Evolutionary conservation across 2,329 filamentous ascomycete species (phyloP).

Genomic region (Fusarium pseudoanthophilum): DNA sequence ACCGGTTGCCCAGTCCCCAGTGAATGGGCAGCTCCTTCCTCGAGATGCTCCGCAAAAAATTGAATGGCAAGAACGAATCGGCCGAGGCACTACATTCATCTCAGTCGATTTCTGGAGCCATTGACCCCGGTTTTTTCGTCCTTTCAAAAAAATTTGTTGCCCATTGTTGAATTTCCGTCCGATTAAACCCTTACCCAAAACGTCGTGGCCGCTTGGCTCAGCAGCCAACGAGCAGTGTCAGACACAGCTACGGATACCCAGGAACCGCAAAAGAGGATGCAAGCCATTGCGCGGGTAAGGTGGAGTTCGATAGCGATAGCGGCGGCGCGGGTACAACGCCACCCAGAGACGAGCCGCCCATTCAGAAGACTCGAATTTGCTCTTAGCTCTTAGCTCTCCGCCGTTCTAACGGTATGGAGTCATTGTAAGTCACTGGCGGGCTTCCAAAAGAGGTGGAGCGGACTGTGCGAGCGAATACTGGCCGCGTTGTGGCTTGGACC

Average conservation of each 20-base stretch:
- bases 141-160: background rate
- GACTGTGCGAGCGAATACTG: conserved; percentile 19
- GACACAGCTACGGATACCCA: background rate
- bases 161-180: conserved; percentile 14
- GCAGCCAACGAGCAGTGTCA: conserved; percentile 6
- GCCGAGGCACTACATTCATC: conserved; percentile 24
- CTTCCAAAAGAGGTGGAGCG: background rate
- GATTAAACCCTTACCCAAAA: conserved; percentile 23
- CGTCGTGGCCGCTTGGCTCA: conserved; percentile 18
- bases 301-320: conserved; percentile 40
- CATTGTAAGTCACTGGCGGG: background rate
- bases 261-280: conserved; percentile 26
- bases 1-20: background rate
- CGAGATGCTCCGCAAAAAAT: conserved; percentile 30
- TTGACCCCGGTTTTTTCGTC: conserved; percentile 29
- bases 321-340: conserved; percentile 26
- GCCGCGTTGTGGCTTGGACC: conserved; percentile 12
- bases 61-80: conserved; percentile 32
- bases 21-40: conserved; percentile 15
- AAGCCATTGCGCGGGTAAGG: conserved; percentile 38
- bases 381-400: background rate
- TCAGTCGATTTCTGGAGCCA: conserved; percentile 20
- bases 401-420: background rate
- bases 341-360: conserved; percentile 20
- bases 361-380: conserved; percentile 17